Conservation (phyloP, 441 rosid species). For the Manihot esculenta region DNA sequence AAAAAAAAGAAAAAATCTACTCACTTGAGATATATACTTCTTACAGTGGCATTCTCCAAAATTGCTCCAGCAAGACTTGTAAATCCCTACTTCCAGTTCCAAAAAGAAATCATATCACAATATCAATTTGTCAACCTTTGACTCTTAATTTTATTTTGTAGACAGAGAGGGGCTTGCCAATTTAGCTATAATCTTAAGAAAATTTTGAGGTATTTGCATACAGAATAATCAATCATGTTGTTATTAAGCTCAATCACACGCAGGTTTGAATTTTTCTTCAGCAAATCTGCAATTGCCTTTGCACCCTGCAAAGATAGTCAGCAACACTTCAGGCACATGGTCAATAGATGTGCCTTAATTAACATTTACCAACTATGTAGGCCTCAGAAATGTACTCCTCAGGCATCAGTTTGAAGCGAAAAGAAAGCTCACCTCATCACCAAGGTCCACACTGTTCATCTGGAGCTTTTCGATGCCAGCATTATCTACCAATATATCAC, state of each 20-base stretch:
- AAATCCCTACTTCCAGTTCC: conserved; percentile 84
- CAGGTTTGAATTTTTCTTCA: conserved; percentile 74
- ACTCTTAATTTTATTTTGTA: neutral
- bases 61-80: conserved; percentile 89
- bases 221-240: conserved; percentile 93
- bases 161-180: neutral
- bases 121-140: conserved; percentile 27
- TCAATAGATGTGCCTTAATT: conserved; percentile 11
- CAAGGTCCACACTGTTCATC: conserved; percentile 74
- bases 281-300: conserved; percentile 71
- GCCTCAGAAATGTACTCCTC: conserved; percentile 8
- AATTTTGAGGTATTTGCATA: conserved; percentile 37
- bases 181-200: conserved; percentile 14
- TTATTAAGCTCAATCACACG: conserved; percentile 84
- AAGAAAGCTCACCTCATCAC: conserved; percentile 74
- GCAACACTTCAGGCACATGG: conserved; percentile 18
- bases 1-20: conserved; percentile 30
- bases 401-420: conserved; percentile 16
- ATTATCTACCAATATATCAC: conserved; percentile 68
- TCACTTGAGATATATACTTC: conserved; percentile 87
- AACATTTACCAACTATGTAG: conserved; percentile 5
- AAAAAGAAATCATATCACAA: conserved; percentile 27
- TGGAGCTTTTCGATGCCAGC: conserved; percentile 73
- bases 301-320: conserved; percentile 67
- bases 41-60: conserved; percentile 59